Base-by-base conservation (phyloP, 2,329 filamentous ascomycete species). In the Colletotrichum sp. region DNA sequence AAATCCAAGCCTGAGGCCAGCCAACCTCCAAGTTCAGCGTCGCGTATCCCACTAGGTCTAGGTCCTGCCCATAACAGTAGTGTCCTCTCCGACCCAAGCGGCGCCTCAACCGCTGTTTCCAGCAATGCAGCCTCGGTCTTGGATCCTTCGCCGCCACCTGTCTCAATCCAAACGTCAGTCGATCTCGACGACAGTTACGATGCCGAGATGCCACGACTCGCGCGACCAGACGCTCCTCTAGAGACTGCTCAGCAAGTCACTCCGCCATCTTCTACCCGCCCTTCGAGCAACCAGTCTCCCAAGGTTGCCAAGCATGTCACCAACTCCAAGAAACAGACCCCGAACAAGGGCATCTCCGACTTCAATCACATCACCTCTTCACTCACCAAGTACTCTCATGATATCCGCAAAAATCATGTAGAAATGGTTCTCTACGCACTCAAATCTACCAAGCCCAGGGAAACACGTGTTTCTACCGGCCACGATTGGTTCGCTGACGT, bases 401-500 rank as follows among this genome's bases (percentile, higher is more conserved):
- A 89, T 28, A 86, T 91, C 32, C 84, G 85, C 67, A 82, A 85
- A 15, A 85, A 86, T 48, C 88, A 90, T 72, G 84, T 87, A 8
- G 85, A 83, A 28, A 84, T 90, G 18, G 85, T 86, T 5, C 82
- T 87, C 8, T 86, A 88, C 71, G 83, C 86, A 36, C 84, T 90
- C 39, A 84, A 88, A 74, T 85, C 87, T 15, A 87, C 88, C 70
- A 85, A 85, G 59, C 83, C 84, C 2, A 82, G 82, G 7, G 83
- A 86, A 68, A 84, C 83, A 30, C 85, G 84, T 34, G 82, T 87
- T 72, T 79, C 84, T 28, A 85, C 85, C 68, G 86, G 87, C 60
- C 81, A 83, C 10, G 89, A 91, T 72, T 85, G 87, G 75, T 91
- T 92, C 78, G 86, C 87, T 4, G 82, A 83, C 59, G 81, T 91